A percentile compares a stretch with the other conserved stretches of the same genome.
phyloP scores from a whole-genome alignment of 805 yeast species.

The Jamesozyma gamospora region DNA sequence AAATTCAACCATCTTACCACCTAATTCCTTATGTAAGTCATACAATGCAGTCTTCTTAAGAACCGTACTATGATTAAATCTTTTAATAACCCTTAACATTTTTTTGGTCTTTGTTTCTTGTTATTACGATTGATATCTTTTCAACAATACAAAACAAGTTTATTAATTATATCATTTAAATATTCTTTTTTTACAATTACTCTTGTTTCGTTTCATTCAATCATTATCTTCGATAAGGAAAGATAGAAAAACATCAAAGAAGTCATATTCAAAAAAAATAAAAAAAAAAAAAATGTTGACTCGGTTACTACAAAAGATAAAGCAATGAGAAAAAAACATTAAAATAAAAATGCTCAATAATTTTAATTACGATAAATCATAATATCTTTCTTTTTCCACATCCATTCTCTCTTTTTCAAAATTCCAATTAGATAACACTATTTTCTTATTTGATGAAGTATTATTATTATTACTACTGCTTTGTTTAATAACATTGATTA shows the following conservation, averaged over 20 bases:
- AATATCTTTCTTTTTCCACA: slow-evolving; percentile 25
- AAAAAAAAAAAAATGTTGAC: too few relatives aligned
- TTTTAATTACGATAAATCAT: slow-evolving; percentile 16
- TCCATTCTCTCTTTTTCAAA: slow-evolving; percentile 25
- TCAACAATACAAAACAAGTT: too few relatives aligned
- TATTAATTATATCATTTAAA: too few relatives aligned
- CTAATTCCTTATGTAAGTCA: slow-evolving; percentile 64
- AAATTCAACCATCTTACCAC: slow-evolving; percentile 89
- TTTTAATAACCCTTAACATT: too few relatives aligned
- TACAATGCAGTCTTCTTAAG: slow-evolving; percentile 63
- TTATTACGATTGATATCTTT: too few relatives aligned
- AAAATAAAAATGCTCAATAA: neutral
- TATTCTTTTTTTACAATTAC: too few relatives aligned
- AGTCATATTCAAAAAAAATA: too few relatives aligned
- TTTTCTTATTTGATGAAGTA: neutral
- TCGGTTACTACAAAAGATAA: too few relatives aligned
- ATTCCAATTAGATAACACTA: slow-evolving; percentile 17
- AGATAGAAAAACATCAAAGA: too few relatives aligned
- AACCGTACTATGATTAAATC: slow-evolving; percentile 15
- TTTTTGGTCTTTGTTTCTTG: too few relatives aligned
- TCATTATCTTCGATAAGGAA: too few relatives aligned
- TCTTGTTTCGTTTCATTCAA: too few relatives aligned
- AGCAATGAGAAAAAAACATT: neutral
- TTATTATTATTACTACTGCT: slow-evolving; percentile 5
- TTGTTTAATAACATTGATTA: slow-evolving; percentile 22